A percentile compares a stretch with the other conserved stretches of the same genome.
These are phyloP conservation scores for Coemansia furcata DNA, from an alignment of 192 early-diverging fungal genomes.

Conservation along the genomic window DNA sequence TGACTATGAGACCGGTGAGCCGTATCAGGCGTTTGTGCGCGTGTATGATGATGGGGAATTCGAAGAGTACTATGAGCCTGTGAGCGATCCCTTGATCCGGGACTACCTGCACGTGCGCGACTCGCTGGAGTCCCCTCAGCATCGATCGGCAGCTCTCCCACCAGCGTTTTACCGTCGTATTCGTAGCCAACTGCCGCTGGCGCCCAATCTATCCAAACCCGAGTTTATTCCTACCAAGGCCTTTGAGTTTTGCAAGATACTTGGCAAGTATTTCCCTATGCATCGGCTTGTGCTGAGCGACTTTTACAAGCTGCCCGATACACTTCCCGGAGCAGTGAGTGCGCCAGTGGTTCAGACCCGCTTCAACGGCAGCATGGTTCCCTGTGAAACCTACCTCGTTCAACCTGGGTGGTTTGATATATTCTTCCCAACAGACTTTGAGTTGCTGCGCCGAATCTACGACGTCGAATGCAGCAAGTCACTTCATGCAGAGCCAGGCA, in stretches of 20 bases:
- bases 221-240: slow-evolving; percentile 92
- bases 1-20: slow-evolving; percentile 65
- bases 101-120: slow-evolving; percentile 61
- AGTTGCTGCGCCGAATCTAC: slow-evolving; percentile 78
- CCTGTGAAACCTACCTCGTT: slow-evolving; percentile 94
- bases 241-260: slow-evolving; percentile 68
- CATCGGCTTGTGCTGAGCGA: slow-evolving; percentile 88
- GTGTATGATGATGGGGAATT: slow-evolving; percentile 82
- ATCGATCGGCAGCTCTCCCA: slow-evolving; percentile 64
- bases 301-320: slow-evolving; percentile 82
- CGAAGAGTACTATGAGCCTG: slow-evolving; percentile 78
- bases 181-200: slow-evolving; percentile 69
- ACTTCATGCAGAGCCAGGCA: slow-evolving; percentile 9
- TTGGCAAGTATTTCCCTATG: slow-evolving; percentile 80
- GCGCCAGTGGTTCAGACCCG: slow-evolving; percentile 96
- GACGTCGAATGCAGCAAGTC: slow-evolving; percentile 56
- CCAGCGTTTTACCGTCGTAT: slow-evolving; percentile 52
- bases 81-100: slow-evolving; percentile 73
- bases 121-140: slow-evolving; percentile 24
- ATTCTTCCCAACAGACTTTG: slow-evolving; percentile 98
- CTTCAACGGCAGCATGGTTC: slow-evolving; percentile 85
- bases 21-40: slow-evolving; percentile 79
- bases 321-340: slow-evolving; percentile 68
- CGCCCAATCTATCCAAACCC: slow-evolving; percentile 76
- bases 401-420: slow-evolving; percentile 95